Conservation (phyloP, 495 filamentous ascomycete genomes). For the Penicillium goetzii region DNA sequence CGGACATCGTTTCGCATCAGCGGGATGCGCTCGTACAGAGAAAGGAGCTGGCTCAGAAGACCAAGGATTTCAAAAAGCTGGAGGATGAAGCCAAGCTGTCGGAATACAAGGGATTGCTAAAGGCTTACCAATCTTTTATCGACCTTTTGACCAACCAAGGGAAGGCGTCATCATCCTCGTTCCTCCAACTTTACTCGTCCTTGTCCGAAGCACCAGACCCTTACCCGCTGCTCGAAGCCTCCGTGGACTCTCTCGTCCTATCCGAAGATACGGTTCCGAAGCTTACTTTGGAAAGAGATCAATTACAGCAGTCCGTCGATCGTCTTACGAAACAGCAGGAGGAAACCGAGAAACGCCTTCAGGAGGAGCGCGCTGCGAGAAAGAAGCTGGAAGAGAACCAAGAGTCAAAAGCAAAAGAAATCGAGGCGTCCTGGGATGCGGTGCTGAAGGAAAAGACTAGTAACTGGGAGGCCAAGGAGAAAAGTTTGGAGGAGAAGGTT, state of each 20-base stretch:
- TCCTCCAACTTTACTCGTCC: constrained; percentile 88
- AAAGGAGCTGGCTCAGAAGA: constrained; percentile 97
- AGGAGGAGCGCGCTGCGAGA: constrained; percentile 71
- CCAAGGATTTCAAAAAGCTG: constrained; percentile 94
- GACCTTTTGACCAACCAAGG: constrained; percentile 93
- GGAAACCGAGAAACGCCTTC: constrained; percentile 73
- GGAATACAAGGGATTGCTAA: constrained; percentile 88
- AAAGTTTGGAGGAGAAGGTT: constrained; percentile 85
- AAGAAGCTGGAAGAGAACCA: constrained; percentile 76
- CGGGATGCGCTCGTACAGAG: constrained; percentile 89
- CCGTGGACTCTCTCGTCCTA: constrained; percentile 87
- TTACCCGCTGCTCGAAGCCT: constrained; percentile 94
- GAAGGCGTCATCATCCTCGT: constrained; percentile 87
- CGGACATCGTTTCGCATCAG: constrained; percentile 90
- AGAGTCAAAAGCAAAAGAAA: constrained; percentile 78
- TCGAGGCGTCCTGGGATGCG: constrained; percentile 87
- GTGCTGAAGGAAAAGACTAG: constrained; percentile 94
- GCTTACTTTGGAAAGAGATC: constrained; percentile 81
- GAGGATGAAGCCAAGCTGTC: constrained; percentile 86
- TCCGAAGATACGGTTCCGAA: constrained; percentile 91
- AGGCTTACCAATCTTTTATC: constrained; percentile 97
- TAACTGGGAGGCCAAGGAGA: constrained; percentile 96
- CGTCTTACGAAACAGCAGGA: constrained; percentile 92
- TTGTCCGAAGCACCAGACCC: constrained; percentile 95
- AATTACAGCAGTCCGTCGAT: constrained; percentile 76